Conservation (phyloP, 495 filamentous ascomycete genomes). For the Hypoxylon crocopeplum region DNA sequence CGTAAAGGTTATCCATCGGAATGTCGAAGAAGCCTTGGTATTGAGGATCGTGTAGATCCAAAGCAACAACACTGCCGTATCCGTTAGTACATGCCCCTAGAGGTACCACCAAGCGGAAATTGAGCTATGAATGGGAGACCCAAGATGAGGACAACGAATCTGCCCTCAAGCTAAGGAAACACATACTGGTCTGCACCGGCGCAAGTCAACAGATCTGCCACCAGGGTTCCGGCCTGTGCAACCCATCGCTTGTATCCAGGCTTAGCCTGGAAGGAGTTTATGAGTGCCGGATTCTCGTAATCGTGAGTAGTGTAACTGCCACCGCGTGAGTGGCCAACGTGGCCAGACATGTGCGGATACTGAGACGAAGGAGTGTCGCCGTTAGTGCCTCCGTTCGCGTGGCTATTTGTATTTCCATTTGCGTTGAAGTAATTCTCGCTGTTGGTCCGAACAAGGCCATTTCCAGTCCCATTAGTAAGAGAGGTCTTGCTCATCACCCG, state of each 20-base stretch:
- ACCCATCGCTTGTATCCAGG: conserved; percentile 99
- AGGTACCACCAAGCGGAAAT: too few species aligned
- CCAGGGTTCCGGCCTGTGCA: conserved; percentile 92
- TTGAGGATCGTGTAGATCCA: conserved; percentile 97
- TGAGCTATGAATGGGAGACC: neutral
- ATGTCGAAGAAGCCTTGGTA: conserved; percentile 99
- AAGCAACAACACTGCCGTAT: conserved; percentile 71
- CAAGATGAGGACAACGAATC: conserved; percentile 2
- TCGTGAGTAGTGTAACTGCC: conserved; percentile 62
- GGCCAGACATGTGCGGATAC: conserved; percentile 5
- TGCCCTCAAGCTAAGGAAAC: conserved; percentile 9
- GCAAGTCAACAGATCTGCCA: conserved; percentile 92
- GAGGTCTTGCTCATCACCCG: conserved; percentile 41
- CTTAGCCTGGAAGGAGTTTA: conserved; percentile 77
- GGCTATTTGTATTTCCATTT: conserved; percentile 50
- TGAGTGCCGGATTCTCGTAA: conserved; percentile 59
- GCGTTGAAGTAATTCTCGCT: conserved; percentile 42
- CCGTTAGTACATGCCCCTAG: conserved; percentile 42
- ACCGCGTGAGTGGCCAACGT: conserved; percentile 13
- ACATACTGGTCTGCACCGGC: conserved; percentile 89
- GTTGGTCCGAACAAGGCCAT: conserved; percentile 45
- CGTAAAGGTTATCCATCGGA: conserved; percentile 95
- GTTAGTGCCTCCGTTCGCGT: too few species aligned
- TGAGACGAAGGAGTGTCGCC: conserved; percentile 23
- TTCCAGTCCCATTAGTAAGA: conserved; percentile 59